These are phyloP conservation scores for Coemansia sp. DNA, from an alignment of 192 early-diverging fungal species.

Conservation along the genomic window DNA sequence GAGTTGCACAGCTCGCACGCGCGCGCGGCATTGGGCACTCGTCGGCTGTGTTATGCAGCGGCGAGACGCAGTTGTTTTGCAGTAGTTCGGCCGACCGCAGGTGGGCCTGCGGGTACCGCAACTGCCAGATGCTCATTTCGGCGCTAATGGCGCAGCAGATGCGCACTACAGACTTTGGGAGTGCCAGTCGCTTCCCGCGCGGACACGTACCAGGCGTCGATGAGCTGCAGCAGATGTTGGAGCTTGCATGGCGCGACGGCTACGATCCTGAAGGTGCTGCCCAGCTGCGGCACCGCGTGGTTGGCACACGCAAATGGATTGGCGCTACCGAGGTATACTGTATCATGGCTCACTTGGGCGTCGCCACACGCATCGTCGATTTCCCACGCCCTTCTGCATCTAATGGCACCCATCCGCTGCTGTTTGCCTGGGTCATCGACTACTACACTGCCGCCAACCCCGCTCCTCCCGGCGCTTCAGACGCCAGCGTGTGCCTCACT, in stretches of 20 bases:
- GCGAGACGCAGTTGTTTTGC: slow-evolving; percentile 20
- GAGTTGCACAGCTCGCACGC: not conserved
- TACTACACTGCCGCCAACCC: slow-evolving; percentile 51
- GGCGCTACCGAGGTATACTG: slow-evolving; percentile 69
- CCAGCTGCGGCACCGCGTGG: slow-evolving; percentile 57
- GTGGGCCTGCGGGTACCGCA: slow-evolving; percentile 75
- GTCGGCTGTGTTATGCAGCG: slow-evolving; percentile 20
- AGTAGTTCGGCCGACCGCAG: slow-evolving; percentile 49
- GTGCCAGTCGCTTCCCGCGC: not conserved
- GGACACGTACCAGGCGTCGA: slow-evolving; percentile 31
- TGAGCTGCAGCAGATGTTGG: slow-evolving; percentile 57
- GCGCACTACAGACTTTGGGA: not conserved
- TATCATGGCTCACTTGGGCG: slow-evolving; percentile 59
- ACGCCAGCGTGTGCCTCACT: slow-evolving; percentile 36
- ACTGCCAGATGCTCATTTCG: slow-evolving; percentile 66
- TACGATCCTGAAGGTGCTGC: slow-evolving; percentile 59
- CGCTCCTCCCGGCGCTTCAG: slow-evolving; percentile 1
- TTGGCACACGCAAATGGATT: slow-evolving; percentile 67
- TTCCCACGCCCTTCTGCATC: slow-evolving; percentile 62
- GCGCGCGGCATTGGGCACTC: not conserved
- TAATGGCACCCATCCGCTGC: slow-evolving; percentile 54
- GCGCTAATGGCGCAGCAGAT: slow-evolving; percentile 24
- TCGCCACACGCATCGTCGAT: slow-evolving; percentile 59
- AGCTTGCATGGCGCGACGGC: slow-evolving; percentile 60
- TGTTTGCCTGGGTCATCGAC: slow-evolving; percentile 58